These are phyloP conservation scores for Capronia americana DNA, from an alignment of 2,329 filamentous ascomycete genomes.

Conservation along the genomic window DNA sequence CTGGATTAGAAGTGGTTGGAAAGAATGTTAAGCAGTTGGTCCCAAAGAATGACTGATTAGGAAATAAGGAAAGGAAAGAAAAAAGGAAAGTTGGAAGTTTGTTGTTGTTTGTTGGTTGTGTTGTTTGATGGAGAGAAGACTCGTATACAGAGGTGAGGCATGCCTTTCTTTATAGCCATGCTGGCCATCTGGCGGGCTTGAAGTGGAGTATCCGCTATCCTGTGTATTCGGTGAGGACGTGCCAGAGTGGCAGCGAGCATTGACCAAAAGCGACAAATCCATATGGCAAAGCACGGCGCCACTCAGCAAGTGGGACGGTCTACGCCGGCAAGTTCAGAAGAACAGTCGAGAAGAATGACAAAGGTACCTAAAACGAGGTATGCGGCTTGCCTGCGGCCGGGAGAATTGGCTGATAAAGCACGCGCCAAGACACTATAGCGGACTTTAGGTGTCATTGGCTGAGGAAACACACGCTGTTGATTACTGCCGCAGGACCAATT, in stretches of 20 bases:
- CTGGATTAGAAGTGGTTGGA: conserved; percentile 13
- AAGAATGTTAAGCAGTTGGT: conserved; percentile 20
- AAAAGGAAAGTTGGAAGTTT: conserved; percentile 20
- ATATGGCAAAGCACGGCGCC: background rate
- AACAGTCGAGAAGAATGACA: conserved; percentile 1
- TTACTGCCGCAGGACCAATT: conserved; percentile 9
- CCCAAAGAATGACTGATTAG: conserved; percentile 14
- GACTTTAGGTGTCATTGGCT: conserved; percentile 10
- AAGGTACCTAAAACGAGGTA: conserved; percentile 6
- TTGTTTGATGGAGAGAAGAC: conserved; percentile 16
- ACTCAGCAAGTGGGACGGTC: conserved; percentile 4
- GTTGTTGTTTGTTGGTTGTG: conserved; percentile 21
- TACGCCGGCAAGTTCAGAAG: background rate
- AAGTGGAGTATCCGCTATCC: background rate
- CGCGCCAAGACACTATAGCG: conserved; percentile 18
- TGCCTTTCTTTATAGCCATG: conserved; percentile 13
- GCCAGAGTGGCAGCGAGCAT: conserved; percentile 1
- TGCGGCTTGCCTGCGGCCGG: conserved; percentile 7
- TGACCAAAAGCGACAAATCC: conserved; percentile 4
- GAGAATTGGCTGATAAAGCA: conserved; percentile 9
- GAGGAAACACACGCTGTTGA: background rate
- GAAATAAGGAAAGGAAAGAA: conserved; percentile 29
- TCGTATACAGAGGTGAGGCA: background rate
- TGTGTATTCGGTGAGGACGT: background rate
- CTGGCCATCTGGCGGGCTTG: background rate